phyloP scores from a whole-genome alignment of 2,329 filamentous ascomycete genomes.

The Fusarium sp. region DNA sequence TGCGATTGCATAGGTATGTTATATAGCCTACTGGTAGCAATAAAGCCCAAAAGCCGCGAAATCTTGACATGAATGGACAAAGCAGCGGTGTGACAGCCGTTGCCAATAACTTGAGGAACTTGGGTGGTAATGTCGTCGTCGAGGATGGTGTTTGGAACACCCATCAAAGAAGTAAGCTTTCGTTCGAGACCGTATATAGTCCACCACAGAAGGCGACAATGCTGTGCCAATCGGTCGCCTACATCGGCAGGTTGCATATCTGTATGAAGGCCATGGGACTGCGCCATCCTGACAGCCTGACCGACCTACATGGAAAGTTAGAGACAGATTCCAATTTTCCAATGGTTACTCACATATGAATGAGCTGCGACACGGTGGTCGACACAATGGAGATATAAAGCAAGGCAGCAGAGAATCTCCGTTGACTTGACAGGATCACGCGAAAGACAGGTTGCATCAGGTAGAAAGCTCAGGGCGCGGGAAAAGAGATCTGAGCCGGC shows the following conservation, averaged over 20 bases:
- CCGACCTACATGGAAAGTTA: slow-evolving; percentile 5
- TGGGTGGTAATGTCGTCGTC: slow-evolving; percentile 15
- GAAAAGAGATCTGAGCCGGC: slow-evolving; percentile 21
- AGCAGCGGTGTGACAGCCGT: slow-evolving; percentile 4
- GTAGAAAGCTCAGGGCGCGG: slow-evolving; percentile 12
- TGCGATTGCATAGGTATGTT: not conserved
- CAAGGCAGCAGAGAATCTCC: slow-evolving; percentile 22
- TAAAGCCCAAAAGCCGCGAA: slow-evolving; percentile 14
- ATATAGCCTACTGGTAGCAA: slow-evolving; percentile 6
- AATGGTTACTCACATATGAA: slow-evolving; percentile 14
- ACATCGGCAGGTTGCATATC: slow-evolving; percentile 4
- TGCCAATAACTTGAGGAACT: not conserved
- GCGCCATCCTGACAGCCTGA: slow-evolving; percentile 25
- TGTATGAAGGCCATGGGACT: slow-evolving; percentile 24
- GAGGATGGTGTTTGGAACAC: slow-evolving; percentile 14
- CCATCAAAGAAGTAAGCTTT: slow-evolving; percentile 23
- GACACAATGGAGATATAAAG: slow-evolving; percentile 24
- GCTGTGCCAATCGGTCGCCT: slow-evolving; percentile 6
- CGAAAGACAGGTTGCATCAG: slow-evolving; percentile 21
- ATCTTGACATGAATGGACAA: slow-evolving; percentile 20
- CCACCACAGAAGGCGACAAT: slow-evolving; percentile 21
- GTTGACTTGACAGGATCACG: slow-evolving; percentile 21
- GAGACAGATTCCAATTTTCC: too few species aligned
- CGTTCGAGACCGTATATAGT: slow-evolving; percentile 20
- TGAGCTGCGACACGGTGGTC: slow-evolving; percentile 22